Evolutionary conservation across 1,284 basidiomycete genomes (phyloP), one percentile per base, ranked within the genome.

Genomic region (Ganoderma lingzhi): DNA sequence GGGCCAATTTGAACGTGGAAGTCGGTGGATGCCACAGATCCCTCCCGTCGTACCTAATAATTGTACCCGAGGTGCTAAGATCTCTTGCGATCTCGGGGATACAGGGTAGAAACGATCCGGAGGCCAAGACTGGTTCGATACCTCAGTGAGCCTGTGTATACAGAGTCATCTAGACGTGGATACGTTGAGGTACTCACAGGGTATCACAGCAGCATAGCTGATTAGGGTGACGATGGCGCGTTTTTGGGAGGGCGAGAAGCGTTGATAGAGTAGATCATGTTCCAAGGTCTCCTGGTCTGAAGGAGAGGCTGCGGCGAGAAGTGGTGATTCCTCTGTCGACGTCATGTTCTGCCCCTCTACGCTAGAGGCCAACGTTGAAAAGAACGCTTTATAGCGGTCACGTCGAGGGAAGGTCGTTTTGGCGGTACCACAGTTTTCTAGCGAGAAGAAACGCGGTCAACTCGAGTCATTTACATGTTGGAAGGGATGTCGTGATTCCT

Each of bases 41-140:
- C n/a, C n/a, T 30, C 6, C 28, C 1, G 39, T 56, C 84, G 66
- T 79, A 89, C 86, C 87, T 89, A 71, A 93, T 84, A 32, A 90
- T 78, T 3, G 84, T 74, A 0, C 84, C 83, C 0, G 88, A 87
- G 0, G 90, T 86, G 42, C 86, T 67, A 9, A 93, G 80, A 66
- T 94, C 91, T 32, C 80, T 77, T 0, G 90, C 85, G 71, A 94
- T 88, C 67, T 89, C 83, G 0, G 90, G 90, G 61, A 94, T 91
- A 0, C 87, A 86, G 0, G 92, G 93, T 2, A 92, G 83, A 78
- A 93, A 93, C 1, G 88, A 87, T 5, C 89, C 88, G 2, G 88
- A 85, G 0, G 91, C 87, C 76, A 93, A 88, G 35, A 91, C 91
- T 93, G 74, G 10, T n/a, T 2, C 32, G 2, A 62, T 35, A 23